These are phyloP conservation scores for Abrus pulchellus DNA, from an alignment of 306 rosid species.

Conservation along the genomic window DNA sequence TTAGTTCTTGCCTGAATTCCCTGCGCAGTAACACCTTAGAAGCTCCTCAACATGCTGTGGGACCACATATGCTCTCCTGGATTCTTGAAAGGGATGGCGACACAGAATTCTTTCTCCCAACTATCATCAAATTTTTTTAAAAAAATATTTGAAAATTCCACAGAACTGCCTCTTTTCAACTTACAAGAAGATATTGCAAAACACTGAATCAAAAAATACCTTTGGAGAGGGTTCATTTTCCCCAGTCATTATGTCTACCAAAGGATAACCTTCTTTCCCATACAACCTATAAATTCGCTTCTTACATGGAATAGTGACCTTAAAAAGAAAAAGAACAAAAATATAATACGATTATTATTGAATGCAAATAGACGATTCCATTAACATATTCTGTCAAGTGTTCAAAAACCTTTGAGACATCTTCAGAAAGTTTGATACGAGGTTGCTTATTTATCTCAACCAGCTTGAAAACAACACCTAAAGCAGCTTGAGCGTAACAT, in stretches of 20 bases:
- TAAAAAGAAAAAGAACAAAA: constrained; percentile 38
- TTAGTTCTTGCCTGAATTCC: constrained; percentile 60
- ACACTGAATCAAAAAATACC: constrained; percentile 54
- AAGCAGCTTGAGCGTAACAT: constrained; percentile 89
- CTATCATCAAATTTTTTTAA: constrained; percentile 47
- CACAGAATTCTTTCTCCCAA: constrained; percentile 80
- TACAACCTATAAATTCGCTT: constrained; percentile 76
- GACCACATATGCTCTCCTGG: constrained; percentile 89
- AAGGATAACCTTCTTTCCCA: constrained; percentile 85
- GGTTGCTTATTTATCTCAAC: constrained; percentile 88
- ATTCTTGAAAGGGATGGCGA: constrained; percentile 88
- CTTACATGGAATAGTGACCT: constrained; percentile 92
- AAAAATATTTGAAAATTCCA: constrained; percentile 2
- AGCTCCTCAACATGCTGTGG: constrained; percentile 89
- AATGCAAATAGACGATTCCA: constrained; percentile 6
- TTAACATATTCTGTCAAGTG: constrained; percentile 12
- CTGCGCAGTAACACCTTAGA: constrained; percentile 79
- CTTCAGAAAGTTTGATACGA: constrained; percentile 89
- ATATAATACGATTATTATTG: neutral
- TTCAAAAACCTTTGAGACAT: constrained; percentile 80
- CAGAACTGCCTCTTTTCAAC: neutral
- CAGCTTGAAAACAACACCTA: constrained; percentile 92
- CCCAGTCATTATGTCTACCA: constrained; percentile 83
- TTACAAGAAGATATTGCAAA: neutral
- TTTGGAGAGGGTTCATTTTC: constrained; percentile 85